Evolutionary conservation across 2,329 filamentous ascomycete genomes (phyloP).

Genomic region (Colletotrichum chlorophyti): DNA sequence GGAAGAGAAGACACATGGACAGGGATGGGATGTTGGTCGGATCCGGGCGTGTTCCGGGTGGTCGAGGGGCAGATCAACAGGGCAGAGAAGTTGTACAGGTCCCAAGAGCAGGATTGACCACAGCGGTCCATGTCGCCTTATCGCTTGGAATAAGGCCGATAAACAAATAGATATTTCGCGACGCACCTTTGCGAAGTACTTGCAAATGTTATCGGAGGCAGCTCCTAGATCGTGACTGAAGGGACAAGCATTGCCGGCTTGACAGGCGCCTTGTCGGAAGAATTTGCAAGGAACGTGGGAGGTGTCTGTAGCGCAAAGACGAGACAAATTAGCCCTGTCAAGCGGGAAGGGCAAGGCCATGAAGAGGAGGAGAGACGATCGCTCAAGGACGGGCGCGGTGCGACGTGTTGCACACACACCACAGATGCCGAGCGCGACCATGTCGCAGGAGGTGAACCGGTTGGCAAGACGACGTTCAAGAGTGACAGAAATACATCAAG

Average conservation of each 20-base stretch:
- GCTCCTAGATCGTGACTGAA: slow-evolving; percentile 93
- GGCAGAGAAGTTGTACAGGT: slow-evolving; percentile 26
- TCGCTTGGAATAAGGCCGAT: too few relatives aligned
- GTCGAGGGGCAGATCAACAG: slow-evolving; percentile 18
- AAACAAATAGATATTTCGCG: too few relatives aligned
- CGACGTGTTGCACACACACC: slow-evolving; percentile 20
- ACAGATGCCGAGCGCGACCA: background rate
- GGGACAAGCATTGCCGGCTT: slow-evolving; percentile 94
- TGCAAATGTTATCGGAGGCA: slow-evolving; percentile 89
- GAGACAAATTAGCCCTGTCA: slow-evolving; percentile 23
- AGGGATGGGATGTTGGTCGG: background rate
- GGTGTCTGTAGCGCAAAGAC: slow-evolving; percentile 68
- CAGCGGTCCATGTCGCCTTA: too few relatives aligned
- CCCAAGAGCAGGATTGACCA: background rate
- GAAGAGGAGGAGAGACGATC: slow-evolving; percentile 11
- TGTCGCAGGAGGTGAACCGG: background rate
- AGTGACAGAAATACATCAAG: background rate
- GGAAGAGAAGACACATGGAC: slow-evolving; percentile 3
- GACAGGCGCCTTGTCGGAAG: slow-evolving; percentile 94
- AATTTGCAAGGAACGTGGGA: slow-evolving; percentile 99
- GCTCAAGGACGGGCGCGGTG: slow-evolving; percentile 26
- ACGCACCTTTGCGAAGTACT: slow-evolving; percentile 96
- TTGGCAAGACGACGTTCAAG: too few relatives aligned
- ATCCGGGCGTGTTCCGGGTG: slow-evolving; percentile 22
- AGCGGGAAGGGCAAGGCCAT: slow-evolving; percentile 18